phyloP scores from a whole-genome alignment of 2,329 filamentous ascomycete species.

The Colletotrichum kahawae region DNA sequence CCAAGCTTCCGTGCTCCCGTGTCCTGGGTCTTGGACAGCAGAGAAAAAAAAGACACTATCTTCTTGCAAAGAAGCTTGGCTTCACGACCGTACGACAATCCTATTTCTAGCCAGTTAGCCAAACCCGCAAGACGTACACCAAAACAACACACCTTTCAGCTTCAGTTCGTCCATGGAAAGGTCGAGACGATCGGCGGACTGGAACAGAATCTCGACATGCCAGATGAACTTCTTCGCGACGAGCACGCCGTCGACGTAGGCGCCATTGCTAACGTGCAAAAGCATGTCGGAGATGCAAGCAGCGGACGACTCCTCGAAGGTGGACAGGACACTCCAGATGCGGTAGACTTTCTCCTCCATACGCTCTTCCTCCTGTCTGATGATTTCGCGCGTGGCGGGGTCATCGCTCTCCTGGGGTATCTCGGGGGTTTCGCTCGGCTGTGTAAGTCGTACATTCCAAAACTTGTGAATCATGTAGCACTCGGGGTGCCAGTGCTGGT shows the following conservation, averaged over 20 bases:
- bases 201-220: slow-evolving; percentile 93
- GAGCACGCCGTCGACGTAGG: slow-evolving; percentile 92
- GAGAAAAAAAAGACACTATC: slow-evolving; percentile 95
- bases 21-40: slow-evolving; percentile 94
- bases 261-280: slow-evolving; percentile 95
- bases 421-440: slow-evolving; percentile 58
- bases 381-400: slow-evolving; percentile 70
- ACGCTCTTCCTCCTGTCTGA: slow-evolving; percentile 85
- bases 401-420: slow-evolving; percentile 52
- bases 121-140: not conserved
- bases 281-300: slow-evolving; percentile 99
- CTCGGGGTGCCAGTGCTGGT: slow-evolving; percentile 99
- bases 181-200: slow-evolving; percentile 85
- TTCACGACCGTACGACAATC: slow-evolving; percentile 89
- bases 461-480: slow-evolving; percentile 99
- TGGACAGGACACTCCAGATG: slow-evolving; percentile 97
- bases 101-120: slow-evolving; percentile 44
- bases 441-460: slow-evolving; percentile 91
- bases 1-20: slow-evolving; percentile 88
- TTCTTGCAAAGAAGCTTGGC: slow-evolving; percentile 99
- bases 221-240: slow-evolving; percentile 96
- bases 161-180: slow-evolving; percentile 69
- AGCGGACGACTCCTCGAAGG: slow-evolving; percentile 96
- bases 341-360: slow-evolving; percentile 98
- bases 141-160: slow-evolving; percentile 70